Percentiles rank a stretch among this genome's conserved stretches.
phyloP scores from a whole-genome alignment of 129 eudicot genomes.

The Lonicera japonica region DNA sequence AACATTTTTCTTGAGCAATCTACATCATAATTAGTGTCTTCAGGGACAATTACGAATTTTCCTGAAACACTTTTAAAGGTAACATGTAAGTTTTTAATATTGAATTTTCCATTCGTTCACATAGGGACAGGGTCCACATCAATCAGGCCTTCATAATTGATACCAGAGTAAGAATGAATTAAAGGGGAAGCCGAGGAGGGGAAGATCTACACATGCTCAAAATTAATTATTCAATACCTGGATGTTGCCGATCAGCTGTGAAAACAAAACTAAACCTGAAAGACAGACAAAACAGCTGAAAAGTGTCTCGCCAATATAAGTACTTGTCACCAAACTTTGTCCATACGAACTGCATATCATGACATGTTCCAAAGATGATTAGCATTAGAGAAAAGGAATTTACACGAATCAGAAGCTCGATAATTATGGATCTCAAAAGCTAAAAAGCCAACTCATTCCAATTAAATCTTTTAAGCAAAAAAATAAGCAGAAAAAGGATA shows the following conservation, averaged over 20 bases:
- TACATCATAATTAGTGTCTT: too few relatives aligned
- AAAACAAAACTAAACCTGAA: constrained; percentile 63
- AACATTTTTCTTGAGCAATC: too few relatives aligned
- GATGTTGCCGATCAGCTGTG: constrained; percentile 79
- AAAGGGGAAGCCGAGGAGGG: too few relatives aligned
- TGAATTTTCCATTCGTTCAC: too few relatives aligned
- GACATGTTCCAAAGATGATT: background rate
- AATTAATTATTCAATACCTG: constrained; percentile 42
- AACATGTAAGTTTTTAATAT: too few relatives aligned
- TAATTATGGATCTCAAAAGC: background rate
- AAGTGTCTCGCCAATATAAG: constrained; percentile 52
- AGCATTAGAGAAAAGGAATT: background rate
- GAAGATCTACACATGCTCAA: too few relatives aligned
- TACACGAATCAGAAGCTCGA: background rate
- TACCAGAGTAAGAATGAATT: too few relatives aligned
- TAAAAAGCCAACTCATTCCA: background rate
- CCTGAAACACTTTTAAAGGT: too few relatives aligned
- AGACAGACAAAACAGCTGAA: constrained; percentile 58
- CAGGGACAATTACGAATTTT: too few relatives aligned
- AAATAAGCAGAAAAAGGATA: too few relatives aligned
- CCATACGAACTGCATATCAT: constrained; percentile 71
- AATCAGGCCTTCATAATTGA: too few relatives aligned
- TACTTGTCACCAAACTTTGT: constrained; percentile 54
- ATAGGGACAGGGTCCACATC: too few relatives aligned
- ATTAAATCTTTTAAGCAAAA: background rate